Conservation (phyloP, 1,284 basidiomycete genomes). For the Puccinia novopanici region DNA sequence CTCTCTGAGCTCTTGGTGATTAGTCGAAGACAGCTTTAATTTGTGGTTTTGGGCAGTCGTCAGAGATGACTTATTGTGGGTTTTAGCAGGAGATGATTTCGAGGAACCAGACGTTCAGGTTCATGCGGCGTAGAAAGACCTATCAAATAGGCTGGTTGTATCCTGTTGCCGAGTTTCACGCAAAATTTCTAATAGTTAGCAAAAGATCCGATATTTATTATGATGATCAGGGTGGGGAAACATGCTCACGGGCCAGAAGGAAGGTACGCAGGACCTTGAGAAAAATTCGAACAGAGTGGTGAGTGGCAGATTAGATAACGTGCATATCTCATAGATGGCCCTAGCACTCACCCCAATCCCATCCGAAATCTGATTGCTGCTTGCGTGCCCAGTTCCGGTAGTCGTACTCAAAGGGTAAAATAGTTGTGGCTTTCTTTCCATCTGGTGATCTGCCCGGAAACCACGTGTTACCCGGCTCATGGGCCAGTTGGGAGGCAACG, state of each 20-base stretch:
- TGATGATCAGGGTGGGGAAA: neutral
- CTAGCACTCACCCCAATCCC: slow-evolving; percentile 55
- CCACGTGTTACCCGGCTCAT: slow-evolving; percentile 41
- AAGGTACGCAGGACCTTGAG: slow-evolving; percentile 42
- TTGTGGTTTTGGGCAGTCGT: neutral
- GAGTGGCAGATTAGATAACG: neutral
- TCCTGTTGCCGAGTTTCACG: neutral
- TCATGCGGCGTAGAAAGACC: slow-evolving; percentile 10
- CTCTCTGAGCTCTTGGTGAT: neutral
- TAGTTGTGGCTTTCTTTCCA: neutral
- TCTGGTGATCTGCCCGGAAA: slow-evolving; percentile 19
- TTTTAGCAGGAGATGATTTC: neutral
- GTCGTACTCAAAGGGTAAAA: slow-evolving; percentile 53
- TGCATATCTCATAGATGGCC: neutral
- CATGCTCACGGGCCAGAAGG: slow-evolving; percentile 44
- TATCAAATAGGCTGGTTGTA: slow-evolving; percentile 41
- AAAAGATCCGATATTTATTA: neutral
- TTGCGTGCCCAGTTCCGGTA: slow-evolving; percentile 56
- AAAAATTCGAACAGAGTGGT: neutral
- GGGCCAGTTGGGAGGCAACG: slow-evolving; percentile 20
- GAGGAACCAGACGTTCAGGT: neutral
- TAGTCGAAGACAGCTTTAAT: neutral
- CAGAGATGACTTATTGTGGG: neutral
- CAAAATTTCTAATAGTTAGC: neutral
- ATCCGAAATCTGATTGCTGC: slow-evolving; percentile 56